These are phyloP conservation scores for Mycena alexandri DNA, from an alignment of 768 basidiomycete species.

Conservation along the genomic window DNA sequence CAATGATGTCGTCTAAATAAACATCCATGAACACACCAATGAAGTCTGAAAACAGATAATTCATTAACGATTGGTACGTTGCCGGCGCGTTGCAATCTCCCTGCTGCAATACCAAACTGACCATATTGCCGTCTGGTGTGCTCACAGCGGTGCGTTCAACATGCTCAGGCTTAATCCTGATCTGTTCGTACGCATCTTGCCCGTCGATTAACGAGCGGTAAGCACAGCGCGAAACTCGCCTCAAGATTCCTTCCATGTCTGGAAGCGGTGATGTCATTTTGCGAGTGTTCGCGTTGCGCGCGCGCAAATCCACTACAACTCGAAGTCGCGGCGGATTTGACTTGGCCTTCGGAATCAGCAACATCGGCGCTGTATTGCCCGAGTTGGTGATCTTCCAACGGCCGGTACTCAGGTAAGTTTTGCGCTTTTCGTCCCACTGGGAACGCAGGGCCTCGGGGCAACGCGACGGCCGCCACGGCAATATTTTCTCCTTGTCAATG, in stretches of 20 bases:
- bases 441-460: constrained; percentile 28
- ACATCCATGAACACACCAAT: constrained; percentile 52
- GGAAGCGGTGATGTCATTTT: too few species aligned
- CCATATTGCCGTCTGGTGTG: constrained; percentile 50
- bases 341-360: too few species aligned
- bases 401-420: constrained; percentile 10
- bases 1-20: constrained; percentile 50
- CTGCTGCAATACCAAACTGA: constrained; percentile 22
- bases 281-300: too few species aligned
- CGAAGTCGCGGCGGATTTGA: too few species aligned
- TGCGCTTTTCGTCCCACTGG: constrained; percentile 17
- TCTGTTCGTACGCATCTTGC: constrained; percentile 58
- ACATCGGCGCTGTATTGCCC: too few species aligned
- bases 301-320: too few species aligned
- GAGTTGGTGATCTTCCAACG: constrained; percentile 15
- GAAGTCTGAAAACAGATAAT: constrained; percentile 47
- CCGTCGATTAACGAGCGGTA: constrained; percentile 43
- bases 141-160: constrained; percentile 43
- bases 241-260: too few species aligned
- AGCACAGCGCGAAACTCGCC: too few species aligned
- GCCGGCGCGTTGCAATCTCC: constrained; percentile 5
- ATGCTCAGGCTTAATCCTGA: constrained; percentile 36
- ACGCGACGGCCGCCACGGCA: constrained; percentile 33
- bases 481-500: constrained; percentile 41
- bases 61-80: constrained; percentile 58